Evolutionary conservation across 2,329 filamentous ascomycete genomes (phyloP).

Genomic region (Ophiosphaerella narmari): DNA sequence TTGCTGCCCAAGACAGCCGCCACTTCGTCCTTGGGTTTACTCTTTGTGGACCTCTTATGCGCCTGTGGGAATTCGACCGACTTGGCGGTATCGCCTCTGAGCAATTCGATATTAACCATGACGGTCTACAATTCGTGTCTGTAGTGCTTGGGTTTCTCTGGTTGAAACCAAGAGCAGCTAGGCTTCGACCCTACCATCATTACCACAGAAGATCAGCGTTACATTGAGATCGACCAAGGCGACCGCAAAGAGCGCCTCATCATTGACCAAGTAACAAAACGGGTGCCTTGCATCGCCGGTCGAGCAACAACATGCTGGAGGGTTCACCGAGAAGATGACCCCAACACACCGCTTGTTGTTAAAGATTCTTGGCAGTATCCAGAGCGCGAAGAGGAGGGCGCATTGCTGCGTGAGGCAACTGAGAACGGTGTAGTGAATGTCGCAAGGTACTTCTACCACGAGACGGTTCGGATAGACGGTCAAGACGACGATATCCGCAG

Average conservation of each 20-base stretch:
- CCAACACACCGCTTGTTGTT: constrained; percentile 45
- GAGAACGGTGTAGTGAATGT: constrained; percentile 46
- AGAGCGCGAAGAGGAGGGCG: constrained; percentile 50
- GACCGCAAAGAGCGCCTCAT: background rate
- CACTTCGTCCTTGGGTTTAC: constrained; percentile 56
- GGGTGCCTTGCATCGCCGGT: constrained; percentile 6
- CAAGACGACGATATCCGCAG: constrained; percentile 42
- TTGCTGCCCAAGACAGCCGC: constrained; percentile 35
- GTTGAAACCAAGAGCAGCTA: constrained; percentile 49
- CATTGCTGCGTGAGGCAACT: constrained; percentile 47
- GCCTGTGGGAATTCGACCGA: constrained; percentile 46
- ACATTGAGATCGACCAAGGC: constrained; percentile 49
- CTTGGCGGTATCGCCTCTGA: constrained; percentile 53
- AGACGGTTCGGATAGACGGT: constrained; percentile 43
- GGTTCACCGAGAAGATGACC: constrained; percentile 43
- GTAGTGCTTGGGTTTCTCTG: constrained; percentile 50
- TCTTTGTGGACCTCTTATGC: constrained; percentile 45
- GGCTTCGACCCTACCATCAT: constrained; percentile 54
- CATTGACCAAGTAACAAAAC: too few species aligned
- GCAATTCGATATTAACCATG: constrained; percentile 53
- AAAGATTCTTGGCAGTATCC: constrained; percentile 54
- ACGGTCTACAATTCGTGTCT: constrained; percentile 48
- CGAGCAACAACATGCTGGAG: constrained; percentile 25
- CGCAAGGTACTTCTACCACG: constrained; percentile 50
- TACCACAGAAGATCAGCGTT: constrained; percentile 35